Conservation (phyloP, 768 basidiomycete genomes). For the Panus rudis region DNA sequence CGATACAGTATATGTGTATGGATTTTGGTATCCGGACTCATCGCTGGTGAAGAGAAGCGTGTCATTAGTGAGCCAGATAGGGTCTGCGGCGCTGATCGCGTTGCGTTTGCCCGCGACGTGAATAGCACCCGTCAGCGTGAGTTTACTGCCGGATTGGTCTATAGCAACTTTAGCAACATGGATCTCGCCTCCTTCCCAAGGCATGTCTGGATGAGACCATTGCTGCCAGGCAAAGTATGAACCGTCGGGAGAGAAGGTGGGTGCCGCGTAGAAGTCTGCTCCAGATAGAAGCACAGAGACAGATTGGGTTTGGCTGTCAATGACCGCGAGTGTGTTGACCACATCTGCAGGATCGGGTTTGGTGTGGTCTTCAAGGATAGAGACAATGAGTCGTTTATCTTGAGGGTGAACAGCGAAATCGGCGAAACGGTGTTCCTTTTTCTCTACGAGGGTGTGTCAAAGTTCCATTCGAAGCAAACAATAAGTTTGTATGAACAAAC, state of each 20-base stretch:
- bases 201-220: conserved; percentile 67
- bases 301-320: conserved; percentile 40
- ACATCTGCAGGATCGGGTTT: conserved; percentile 41
- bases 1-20: conserved; percentile 44
- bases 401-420: conserved; percentile 53
- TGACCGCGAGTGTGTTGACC: conserved; percentile 48
- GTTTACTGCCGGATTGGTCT: conserved; percentile 5
- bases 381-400: conserved; percentile 45
- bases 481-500: conserved; percentile 30
- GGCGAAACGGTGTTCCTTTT: conserved; percentile 52
- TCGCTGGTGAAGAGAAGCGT: conserved; percentile 60
- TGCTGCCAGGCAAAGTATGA: conserved; percentile 52
- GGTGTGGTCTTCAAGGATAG: conserved; percentile 70
- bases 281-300: conserved; percentile 44
- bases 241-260: conserved; percentile 56
- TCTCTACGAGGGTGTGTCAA: conserved; percentile 26
- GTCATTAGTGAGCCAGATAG: conserved; percentile 51
- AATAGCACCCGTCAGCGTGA: conserved; percentile 30
- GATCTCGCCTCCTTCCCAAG: conserved; percentile 62
- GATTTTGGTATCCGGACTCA: conserved; percentile 59
- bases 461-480: background rate
- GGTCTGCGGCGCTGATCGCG: conserved; percentile 50
- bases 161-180: conserved; percentile 41
- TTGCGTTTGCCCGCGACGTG: conserved; percentile 46
- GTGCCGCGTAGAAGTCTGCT: conserved; percentile 66